A percentile compares a stretch with the other conserved stretches of the same genome.
phyloP scores from a whole-genome alignment of 257 asterid genomes.

The Hygrophila difformis region DNA sequence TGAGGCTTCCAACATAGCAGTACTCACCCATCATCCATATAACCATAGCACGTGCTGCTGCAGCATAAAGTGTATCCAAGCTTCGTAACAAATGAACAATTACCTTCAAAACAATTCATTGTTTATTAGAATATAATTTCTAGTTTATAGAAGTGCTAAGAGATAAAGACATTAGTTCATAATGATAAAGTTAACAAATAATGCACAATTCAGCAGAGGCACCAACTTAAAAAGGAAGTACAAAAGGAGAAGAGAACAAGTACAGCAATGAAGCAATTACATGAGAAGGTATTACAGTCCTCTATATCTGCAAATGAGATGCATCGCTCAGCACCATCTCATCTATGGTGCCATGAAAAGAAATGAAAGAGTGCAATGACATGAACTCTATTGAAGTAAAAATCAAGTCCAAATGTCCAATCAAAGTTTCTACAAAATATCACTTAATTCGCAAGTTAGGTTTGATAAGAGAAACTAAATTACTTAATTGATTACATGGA shows the following conservation, averaged over 20 bases:
- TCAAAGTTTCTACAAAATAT: no score
- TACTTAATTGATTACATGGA: no score
- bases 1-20: constrained; percentile 44
- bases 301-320: not conserved
- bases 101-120: constrained; percentile 41
- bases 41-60: constrained; percentile 84
- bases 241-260: no score
- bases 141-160: not conserved
- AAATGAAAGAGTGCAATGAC: not conserved
- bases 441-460: no score
- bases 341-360: not conserved
- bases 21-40: constrained; percentile 97
- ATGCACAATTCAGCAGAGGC: no score
- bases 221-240: no score
- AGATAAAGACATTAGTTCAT: no score
- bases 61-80: constrained; percentile 68
- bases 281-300: no score
- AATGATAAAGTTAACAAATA: no score
- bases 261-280: no score
- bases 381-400: not conserved
- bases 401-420: constrained; percentile 3
- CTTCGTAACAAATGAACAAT: constrained; percentile 67
- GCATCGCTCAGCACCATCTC: constrained; percentile 2
- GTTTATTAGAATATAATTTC: constrained; percentile 6
- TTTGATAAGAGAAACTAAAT: no score